These are phyloP conservation scores for Saccharomycopsis hybrid DNA, from an alignment of 1,139 yeast species.

Conservation along the genomic window DNA sequence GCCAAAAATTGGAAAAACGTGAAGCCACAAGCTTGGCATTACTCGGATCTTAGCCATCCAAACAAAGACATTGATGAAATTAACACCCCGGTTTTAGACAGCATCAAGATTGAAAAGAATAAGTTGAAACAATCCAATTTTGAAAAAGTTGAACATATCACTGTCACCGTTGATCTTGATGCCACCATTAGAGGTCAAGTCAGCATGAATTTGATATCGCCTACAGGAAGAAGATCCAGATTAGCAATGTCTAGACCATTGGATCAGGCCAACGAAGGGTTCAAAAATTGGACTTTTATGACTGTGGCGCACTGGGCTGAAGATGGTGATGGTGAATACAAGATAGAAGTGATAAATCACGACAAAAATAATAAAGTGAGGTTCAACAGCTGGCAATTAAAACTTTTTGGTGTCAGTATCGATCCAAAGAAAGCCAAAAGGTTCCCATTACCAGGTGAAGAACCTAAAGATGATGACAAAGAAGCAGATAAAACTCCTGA, in stretches of 20 bases:
- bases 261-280: conserved; percentile 58
- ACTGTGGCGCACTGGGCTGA: conserved; percentile 99
- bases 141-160: conserved; percentile 76
- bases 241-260: conserved; percentile 64
- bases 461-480: conserved; percentile 29
- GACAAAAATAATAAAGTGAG: conserved; percentile 38
- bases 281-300: conserved; percentile 86
- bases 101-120: conserved; percentile 35
- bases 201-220: conserved; percentile 61
- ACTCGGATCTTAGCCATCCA: conserved; percentile 31
- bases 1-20: conserved; percentile 80
- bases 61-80: conserved; percentile 24
- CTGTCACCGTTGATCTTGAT: conserved; percentile 67
- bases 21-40: conserved; percentile 86
- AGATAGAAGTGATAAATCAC: conserved; percentile 49
- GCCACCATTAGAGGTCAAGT: conserved; percentile 66
- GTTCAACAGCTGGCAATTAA: conserved; percentile 67
- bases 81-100: conserved; percentile 24
- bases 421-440: conserved; percentile 55
- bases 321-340: conserved; percentile 77
- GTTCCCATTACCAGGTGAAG: conserved; percentile 38
- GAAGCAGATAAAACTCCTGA: conserved; percentile 23
- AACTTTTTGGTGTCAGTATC: conserved; percentile 73
- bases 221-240: conserved; percentile 65
- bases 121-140: conserved; percentile 53